phyloP scores from a whole-genome alignment of 2,329 filamentous ascomycete genomes.

The Alternaria brassicae region DNA sequence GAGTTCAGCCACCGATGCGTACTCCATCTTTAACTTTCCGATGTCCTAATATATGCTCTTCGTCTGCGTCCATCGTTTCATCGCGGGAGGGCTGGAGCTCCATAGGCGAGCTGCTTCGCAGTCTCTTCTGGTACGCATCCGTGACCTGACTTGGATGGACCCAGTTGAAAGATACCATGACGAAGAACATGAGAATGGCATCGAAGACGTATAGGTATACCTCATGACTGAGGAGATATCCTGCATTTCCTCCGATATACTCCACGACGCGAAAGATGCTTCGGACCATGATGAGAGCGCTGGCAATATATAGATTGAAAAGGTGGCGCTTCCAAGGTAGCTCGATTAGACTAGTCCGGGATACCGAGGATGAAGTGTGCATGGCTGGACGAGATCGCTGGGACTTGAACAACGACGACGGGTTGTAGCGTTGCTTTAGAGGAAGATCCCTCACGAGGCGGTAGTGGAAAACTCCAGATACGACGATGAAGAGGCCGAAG shows the following conservation, averaged over 20 bases:
- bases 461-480: constrained; percentile 26
- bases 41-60: neutral
- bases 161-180: constrained; percentile 52
- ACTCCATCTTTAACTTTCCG: neutral
- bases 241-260: constrained; percentile 55
- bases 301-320: constrained; percentile 53
- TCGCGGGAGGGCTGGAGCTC: constrained; percentile 16
- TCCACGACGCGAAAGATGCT: constrained; percentile 59
- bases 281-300: constrained; percentile 57
- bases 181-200: constrained; percentile 52
- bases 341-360: neutral
- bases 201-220: constrained; percentile 57
- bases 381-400: neutral
- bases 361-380: neutral
- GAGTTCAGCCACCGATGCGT: neutral
- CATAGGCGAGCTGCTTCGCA: neutral
- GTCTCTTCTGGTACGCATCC: constrained; percentile 20
- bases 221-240: constrained; percentile 54
- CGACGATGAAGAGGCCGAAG: constrained; percentile 57
- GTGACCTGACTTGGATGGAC: constrained; percentile 47
- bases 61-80: neutral
- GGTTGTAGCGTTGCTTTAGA: constrained; percentile 3
- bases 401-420: neutral
- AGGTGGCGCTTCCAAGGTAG: constrained; percentile 49
- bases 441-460: constrained; percentile 21